phyloP scores from a whole-genome alignment of 352 stramenopile species.

The Phytophthora litchii region DNA sequence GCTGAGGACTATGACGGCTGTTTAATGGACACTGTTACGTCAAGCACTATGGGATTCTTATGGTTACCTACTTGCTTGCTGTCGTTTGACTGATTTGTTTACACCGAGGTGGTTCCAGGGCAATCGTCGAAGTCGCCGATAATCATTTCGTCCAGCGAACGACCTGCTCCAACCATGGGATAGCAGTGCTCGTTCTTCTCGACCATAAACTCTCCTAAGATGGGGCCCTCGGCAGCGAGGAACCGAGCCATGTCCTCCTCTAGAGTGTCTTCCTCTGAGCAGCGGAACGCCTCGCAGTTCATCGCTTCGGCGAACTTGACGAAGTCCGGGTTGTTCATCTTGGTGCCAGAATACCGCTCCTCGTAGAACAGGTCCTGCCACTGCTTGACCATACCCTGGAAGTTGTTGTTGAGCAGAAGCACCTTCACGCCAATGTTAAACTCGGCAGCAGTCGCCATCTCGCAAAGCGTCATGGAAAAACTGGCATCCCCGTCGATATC shows the following conservation, averaged over 20 bases:
- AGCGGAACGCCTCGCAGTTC: constrained; percentile 93
- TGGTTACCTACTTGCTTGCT: constrained; percentile 24
- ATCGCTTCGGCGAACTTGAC: constrained; percentile 93
- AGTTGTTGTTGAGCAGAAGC: constrained; percentile 96
- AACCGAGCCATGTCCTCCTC: constrained; percentile 93
- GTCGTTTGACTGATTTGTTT: constrained; percentile 33
- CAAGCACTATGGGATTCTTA: constrained; percentile 23
- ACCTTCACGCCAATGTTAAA: constrained; percentile 96
- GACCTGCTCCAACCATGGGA: constrained; percentile 93
- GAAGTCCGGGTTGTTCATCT: constrained; percentile 95
- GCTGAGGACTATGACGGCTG: background rate
- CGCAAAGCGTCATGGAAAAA: constrained; percentile 97
- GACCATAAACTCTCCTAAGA: constrained; percentile 94
- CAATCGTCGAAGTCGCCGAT: constrained; percentile 95
- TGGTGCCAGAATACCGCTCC: constrained; percentile 90
- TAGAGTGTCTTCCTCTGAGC: constrained; percentile 88
- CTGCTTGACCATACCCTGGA: constrained; percentile 98
- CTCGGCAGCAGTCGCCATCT: constrained; percentile 95
- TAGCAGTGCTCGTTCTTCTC: constrained; percentile 95
- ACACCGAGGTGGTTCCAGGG: constrained; percentile 90
- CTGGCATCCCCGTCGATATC: constrained; percentile 96
- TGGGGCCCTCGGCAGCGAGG: constrained; percentile 92
- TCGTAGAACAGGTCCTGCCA: constrained; percentile 98
- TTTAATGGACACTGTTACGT: constrained; percentile 2
- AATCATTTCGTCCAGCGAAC: constrained; percentile 95